phyloP scores from a whole-genome alignment of 164 flowering plant species.

The Akebia trifoliata region DNA sequence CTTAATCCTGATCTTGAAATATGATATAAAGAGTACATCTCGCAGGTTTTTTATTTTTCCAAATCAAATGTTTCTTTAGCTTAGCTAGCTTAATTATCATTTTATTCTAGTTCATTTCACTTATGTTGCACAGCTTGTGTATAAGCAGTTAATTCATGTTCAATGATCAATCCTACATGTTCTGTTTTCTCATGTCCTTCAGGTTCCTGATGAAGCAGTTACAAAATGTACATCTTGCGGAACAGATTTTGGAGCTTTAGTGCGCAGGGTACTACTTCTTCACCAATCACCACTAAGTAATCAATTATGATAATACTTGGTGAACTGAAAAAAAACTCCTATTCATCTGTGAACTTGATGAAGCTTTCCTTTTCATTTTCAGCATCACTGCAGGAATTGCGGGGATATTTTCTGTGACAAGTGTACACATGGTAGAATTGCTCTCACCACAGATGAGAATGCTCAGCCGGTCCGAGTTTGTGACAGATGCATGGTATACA shows the following conservation, averaged over 20 bases:
- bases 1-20: too few species aligned
- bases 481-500: conserved; percentile 96
- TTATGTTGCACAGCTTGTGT: too few species aligned
- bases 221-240: conserved; percentile 82
- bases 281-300: too few species aligned
- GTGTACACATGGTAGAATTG: conserved; percentile 89
- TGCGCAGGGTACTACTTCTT: conserved; percentile 76
- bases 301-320: too few species aligned
- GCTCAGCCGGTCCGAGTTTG: conserved; percentile 93
- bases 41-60: too few species aligned
- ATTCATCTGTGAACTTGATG: conserved; percentile 1
- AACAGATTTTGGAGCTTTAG: conserved; percentile 78
- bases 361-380: conserved; percentile 14
- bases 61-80: too few species aligned
- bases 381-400: conserved; percentile 98
- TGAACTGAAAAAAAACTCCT: too few species aligned
- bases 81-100: too few species aligned
- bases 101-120: too few species aligned
- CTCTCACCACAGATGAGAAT: conserved; percentile 83
- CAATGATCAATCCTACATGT: neutral
- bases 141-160: neutral
- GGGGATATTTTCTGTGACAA: conserved; percentile 98
- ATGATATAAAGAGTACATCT: too few species aligned
- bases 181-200: neutral
- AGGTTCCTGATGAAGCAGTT: conserved; percentile 98